Percentiles rank a stretch among this genome's conserved stretches.
phyloP scores from a whole-genome alignment of 2,329 filamentous ascomycete genomes.

The Gaeumannomyces tritici region DNA sequence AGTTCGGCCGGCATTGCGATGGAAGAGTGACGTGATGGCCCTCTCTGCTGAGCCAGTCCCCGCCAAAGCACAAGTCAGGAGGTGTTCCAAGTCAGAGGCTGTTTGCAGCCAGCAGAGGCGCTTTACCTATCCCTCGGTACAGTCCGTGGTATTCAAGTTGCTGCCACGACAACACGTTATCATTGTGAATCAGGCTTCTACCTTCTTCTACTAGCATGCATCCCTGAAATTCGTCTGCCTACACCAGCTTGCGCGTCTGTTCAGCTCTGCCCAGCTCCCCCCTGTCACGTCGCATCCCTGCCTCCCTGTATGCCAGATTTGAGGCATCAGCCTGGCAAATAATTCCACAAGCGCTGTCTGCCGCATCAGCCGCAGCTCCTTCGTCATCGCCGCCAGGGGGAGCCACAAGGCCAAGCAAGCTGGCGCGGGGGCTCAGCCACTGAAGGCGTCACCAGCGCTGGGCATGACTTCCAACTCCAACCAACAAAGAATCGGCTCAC shows the following conservation, averaged over 20 bases:
- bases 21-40: background rate
- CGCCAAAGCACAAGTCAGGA: background rate
- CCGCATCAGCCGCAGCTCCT: background rate
- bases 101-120: background rate
- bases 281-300: background rate
- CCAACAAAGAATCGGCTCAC: background rate
- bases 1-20: background rate
- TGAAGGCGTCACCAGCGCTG: constrained; percentile 3
- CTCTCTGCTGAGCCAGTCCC: background rate
- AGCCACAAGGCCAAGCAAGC: background rate
- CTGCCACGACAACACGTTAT: background rate
- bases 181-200: background rate
- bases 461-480: constrained; percentile 3
- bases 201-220: background rate
- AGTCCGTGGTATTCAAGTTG: background rate
- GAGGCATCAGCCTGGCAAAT: background rate
- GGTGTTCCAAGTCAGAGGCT: background rate
- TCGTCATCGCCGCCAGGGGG: background rate
- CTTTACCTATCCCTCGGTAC: background rate
- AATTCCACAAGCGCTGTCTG: background rate
- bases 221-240: background rate
- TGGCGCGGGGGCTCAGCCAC: constrained; percentile 4
- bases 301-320: too few species aligned
- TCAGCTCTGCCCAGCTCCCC: background rate
- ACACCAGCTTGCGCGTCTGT: background rate